A percentile compares a stretch with the other conserved stretches of the same genome.
Conservation (phyloP, 768 basidiomycete species). For the Russula sp. region DNA sequence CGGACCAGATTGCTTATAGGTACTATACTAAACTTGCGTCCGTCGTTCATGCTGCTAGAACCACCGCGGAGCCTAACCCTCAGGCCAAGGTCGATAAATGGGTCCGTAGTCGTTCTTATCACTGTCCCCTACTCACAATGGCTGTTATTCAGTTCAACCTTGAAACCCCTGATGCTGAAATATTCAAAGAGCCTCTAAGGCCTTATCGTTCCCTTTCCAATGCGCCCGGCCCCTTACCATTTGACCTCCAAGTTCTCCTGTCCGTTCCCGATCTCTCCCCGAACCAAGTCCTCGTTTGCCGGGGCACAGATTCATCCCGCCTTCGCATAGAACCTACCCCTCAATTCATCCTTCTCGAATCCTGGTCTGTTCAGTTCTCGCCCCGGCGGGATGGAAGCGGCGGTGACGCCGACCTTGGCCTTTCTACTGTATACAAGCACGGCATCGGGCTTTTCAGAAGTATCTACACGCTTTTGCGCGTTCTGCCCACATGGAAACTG, state of each 20-base stretch:
- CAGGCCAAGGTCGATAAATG: constrained; percentile 68
- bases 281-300: constrained; percentile 68
- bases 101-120: constrained; percentile 39
- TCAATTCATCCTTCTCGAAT: constrained; percentile 63
- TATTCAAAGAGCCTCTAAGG: constrained; percentile 56
- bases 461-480: constrained; percentile 60
- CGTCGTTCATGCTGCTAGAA: constrained; percentile 64
- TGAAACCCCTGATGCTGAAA: constrained; percentile 66
- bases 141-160: constrained; percentile 58
- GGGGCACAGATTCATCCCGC: constrained; percentile 42
- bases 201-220: constrained; percentile 53
- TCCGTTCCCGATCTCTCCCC: constrained; percentile 58
- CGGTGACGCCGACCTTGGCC: constrained; percentile 42
- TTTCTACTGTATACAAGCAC: constrained; percentile 78
- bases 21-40: constrained; percentile 79
- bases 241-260: constrained; percentile 65
- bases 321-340: constrained; percentile 64
- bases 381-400: constrained; percentile 17
- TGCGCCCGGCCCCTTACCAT: constrained; percentile 33
- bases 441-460: constrained; percentile 77
- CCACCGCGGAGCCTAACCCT: constrained; percentile 42
- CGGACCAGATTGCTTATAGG: constrained; percentile 81
- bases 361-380: constrained; percentile 50
- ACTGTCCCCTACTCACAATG: background rate
- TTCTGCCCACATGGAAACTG: constrained; percentile 72